Evolutionary conservation across 306 rosid genomes (phyloP).

Genomic region (Casuarina equisetifolia): DNA sequence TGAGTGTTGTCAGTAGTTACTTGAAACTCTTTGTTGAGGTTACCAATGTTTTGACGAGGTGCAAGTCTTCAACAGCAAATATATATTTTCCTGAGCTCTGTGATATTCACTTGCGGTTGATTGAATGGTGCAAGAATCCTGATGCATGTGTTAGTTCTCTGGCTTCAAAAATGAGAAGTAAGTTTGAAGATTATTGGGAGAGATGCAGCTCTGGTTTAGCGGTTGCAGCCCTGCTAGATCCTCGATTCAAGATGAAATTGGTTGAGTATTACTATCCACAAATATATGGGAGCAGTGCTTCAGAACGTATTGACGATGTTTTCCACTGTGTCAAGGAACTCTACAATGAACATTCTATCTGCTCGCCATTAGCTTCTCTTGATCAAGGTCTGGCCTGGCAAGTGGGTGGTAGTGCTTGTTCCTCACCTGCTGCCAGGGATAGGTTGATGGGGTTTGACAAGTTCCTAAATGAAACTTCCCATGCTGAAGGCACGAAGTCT

Average conservation of each 20-base stretch:
- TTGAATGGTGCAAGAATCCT: constrained; percentile 85
- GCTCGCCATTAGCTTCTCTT: constrained; percentile 71
- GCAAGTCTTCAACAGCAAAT: constrained; percentile 73
- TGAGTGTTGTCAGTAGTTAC: constrained; percentile 50
- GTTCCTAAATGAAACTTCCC: constrained; percentile 80
- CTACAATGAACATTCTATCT: constrained; percentile 79
- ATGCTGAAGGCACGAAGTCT: constrained; percentile 72
- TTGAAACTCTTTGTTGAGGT: constrained; percentile 80
- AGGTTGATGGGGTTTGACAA: constrained; percentile 93
- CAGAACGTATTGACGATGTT: constrained; percentile 62
- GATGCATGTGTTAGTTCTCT: constrained; percentile 64
- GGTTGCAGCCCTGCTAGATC: constrained; percentile 94
- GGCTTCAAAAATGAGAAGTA: constrained; percentile 71
- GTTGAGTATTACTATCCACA: constrained; percentile 88
- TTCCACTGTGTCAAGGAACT: constrained; percentile 72
- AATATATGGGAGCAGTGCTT: constrained; percentile 65
- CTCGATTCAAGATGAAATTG: constrained; percentile 90
- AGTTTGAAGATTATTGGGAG: constrained; percentile 95
- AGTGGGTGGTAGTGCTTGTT: constrained; percentile 52
- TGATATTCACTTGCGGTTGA: constrained; percentile 75
- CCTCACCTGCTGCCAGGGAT: constrained; percentile 61
- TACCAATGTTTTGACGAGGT: constrained; percentile 50
- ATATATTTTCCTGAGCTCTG: constrained; percentile 91
- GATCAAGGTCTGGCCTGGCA: constrained; percentile 83
- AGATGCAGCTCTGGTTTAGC: constrained; percentile 85